Evolutionary conservation across 2,329 filamentous ascomycete genomes (phyloP), one percentile per base, ranked within the genome.

Genomic region (Fusarium compactum): DNA sequence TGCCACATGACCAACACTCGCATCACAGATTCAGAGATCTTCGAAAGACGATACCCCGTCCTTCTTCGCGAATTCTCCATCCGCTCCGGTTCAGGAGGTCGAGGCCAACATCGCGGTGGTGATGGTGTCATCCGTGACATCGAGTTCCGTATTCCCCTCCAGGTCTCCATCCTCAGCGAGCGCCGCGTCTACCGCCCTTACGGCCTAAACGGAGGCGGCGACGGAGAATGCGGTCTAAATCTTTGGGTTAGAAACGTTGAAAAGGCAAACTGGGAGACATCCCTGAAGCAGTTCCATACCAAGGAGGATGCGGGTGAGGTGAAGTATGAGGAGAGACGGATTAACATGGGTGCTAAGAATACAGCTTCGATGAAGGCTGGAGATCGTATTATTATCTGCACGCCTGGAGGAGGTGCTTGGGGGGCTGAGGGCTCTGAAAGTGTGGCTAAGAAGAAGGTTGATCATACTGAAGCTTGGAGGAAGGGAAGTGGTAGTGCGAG

Each of bases 341-440:
- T 95, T 76, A 94, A 92, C 74, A 78, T 95, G 41, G 92, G 92
- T 1, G 91, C 89, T 3, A 95, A 95, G 84, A 95, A 95, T 72
- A 93, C 90, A 27, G 92, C 92, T 15, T 85, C 86, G 15, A 94
- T 95, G 91, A 85, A 89, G 76, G 84, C 89, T 1, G 93, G 93
- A 0, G 93, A 96, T 76, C 83, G 92, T 9, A 94, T 95, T 75
- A 92, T 95, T 58, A 84, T 96, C 20, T 85, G 86, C 69, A 95
- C 93, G 7, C 93, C 93, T 5, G 93, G 93, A 30, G 93, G 93
- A 57, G 93, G 93, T 44, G 93, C 90, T 0, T 95, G 92, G 91
- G 92, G 92, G 0, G 79, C 79, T 41, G 82, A 84, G 1, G 91
- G 90, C 0, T 83, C 86, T 59, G 84, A 87, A 72, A 90, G 85